Base-by-base conservation (phyloP, 1,284 basidiomycete species). In the Sporisorium reilianum region DNA sequence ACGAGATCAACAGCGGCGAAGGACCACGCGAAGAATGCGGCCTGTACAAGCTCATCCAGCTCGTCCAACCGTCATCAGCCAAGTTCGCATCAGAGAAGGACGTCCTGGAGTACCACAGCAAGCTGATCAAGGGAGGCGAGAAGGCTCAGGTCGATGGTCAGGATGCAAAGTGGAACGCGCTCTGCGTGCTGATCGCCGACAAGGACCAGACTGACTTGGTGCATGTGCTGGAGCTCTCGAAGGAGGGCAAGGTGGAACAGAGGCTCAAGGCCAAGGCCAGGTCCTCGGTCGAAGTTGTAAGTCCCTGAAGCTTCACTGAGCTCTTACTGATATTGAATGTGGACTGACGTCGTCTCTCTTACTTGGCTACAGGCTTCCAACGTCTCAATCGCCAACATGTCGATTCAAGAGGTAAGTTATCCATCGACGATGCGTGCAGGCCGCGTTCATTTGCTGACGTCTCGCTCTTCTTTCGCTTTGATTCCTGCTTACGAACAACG, bases 1-100 rank as follows among this genome's bases (percentile, higher is more conserved):
- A 67, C 42, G 80, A 81, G 55, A 58, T 79, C 54, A 72, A 75
- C 40, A 72, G 69, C 36, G 79, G 79, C 34, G 78, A 81, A 56
- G 67, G 64, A 5, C 58, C 69, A 7, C 62, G 73, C 12, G 71
- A 77, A 46, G 60, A 78, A 28, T 74, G 68, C 26, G 64, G 74
- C n/a, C 68, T 81, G 7, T 75, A 68, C 51, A 64, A 63, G 28
- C 64, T 80, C 28, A 46, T 81, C 18, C 64, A 66, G 48, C 66
- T 75, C 23, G 63, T 73, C 16, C 25, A 50, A 38, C 57, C 64
- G 3, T 69, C 59, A 4, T 59, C 45, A 6, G 49, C 42, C 44
- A 38, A 48, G 20, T 30, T 65, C 28, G 23, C 26, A 0, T 55
- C 51, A 5, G 74, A 72, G n/a, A 34, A 48, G 20, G 69, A 68